A percentile compares a stretch with the other conserved stretches of the same genome.
Conservation (phyloP, 163 green algal genomes). For the Prototheca wickerhamii region DNA sequence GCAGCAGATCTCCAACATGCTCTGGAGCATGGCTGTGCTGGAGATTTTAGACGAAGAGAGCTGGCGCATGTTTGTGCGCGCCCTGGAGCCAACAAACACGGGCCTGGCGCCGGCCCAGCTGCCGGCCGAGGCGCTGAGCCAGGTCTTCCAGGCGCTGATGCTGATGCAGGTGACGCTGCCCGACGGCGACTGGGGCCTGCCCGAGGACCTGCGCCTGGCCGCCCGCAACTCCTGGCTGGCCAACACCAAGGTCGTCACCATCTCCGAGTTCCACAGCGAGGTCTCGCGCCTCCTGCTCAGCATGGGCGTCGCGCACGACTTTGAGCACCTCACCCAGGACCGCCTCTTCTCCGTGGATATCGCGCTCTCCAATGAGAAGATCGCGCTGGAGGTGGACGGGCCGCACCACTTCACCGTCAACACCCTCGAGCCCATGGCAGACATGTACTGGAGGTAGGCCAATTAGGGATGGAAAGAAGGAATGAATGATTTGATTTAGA, state of each 20-base stretch:
- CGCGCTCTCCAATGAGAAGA: conserved; percentile 25
- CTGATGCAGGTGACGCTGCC: conserved; percentile 22
- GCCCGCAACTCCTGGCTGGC: conserved; percentile 12
- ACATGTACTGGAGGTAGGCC: conserved; percentile 24
- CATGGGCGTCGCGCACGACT: conserved; percentile 23
- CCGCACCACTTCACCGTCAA: conserved; percentile 51
- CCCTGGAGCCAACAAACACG: not conserved
- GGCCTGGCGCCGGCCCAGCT: conserved; percentile 9
- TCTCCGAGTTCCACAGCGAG: conserved; percentile 35
- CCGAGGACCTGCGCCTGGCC: conserved; percentile 16
- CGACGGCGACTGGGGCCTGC: conserved; percentile 6
- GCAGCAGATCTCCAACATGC: conserved; percentile 47
- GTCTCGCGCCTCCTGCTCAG: conserved; percentile 30
- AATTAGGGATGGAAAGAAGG: not conserved
- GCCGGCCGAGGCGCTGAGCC: conserved; percentile 35
- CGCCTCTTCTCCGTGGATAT: conserved; percentile 43
- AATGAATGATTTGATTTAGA: too few species aligned
- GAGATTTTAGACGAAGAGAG: conserved; percentile 12
- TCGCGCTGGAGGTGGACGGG: conserved; percentile 47
- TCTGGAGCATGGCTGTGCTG: conserved; percentile 32
- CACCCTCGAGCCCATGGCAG: conserved; percentile 29
- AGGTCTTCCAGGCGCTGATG: conserved; percentile 42
- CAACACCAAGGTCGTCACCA: conserved; percentile 13
- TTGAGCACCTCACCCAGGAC: conserved; percentile 45
- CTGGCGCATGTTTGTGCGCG: conserved; percentile 20